Evolutionary conservation across 139 green algal genomes (phyloP).

Genomic region (Picochlorum sp.): DNA sequence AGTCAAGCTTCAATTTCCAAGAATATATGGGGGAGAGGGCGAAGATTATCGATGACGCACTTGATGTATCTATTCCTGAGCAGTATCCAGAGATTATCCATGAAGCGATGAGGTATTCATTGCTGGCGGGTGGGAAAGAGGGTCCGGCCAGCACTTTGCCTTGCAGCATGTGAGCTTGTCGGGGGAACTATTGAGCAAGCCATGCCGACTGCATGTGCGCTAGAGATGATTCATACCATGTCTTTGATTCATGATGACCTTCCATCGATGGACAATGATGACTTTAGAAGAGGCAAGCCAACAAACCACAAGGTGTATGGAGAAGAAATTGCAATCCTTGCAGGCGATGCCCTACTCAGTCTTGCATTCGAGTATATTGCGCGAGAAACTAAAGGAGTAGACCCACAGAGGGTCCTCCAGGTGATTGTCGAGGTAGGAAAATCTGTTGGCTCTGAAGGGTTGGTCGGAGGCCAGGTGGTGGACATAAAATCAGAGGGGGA

Average conservation of each 20-base stretch:
- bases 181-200: constrained; percentile 64
- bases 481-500: constrained; percentile 88
- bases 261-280: constrained; percentile 97
- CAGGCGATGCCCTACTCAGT: constrained; percentile 90
- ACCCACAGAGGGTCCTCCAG: constrained; percentile 72
- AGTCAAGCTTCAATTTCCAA: constrained; percentile 66
- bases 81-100: constrained; percentile 83
- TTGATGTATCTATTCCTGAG: constrained; percentile 69
- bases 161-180: constrained; percentile 93
- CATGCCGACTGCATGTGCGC: constrained; percentile 88
- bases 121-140: constrained; percentile 94
- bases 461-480: constrained; percentile 95
- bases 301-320: constrained; percentile 97
- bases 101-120: constrained; percentile 93
- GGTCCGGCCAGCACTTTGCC: constrained; percentile 84
- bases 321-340: constrained; percentile 95
- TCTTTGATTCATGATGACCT: constrained; percentile 72
- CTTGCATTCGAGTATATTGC: constrained; percentile 96
- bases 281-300: constrained; percentile 87
- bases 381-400: constrained; percentile 69
- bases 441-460: constrained; percentile 76
- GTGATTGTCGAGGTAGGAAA: constrained; percentile 81
- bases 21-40: constrained; percentile 72
- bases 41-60: constrained; percentile 60
- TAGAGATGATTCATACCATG: constrained; percentile 99